Percentiles rank a stretch among this genome's conserved stretches.
These are phyloP conservation scores for Xerocomus minutiporus DNA, from an alignment of 1,284 basidiomycete species.

Conservation along the genomic window DNA sequence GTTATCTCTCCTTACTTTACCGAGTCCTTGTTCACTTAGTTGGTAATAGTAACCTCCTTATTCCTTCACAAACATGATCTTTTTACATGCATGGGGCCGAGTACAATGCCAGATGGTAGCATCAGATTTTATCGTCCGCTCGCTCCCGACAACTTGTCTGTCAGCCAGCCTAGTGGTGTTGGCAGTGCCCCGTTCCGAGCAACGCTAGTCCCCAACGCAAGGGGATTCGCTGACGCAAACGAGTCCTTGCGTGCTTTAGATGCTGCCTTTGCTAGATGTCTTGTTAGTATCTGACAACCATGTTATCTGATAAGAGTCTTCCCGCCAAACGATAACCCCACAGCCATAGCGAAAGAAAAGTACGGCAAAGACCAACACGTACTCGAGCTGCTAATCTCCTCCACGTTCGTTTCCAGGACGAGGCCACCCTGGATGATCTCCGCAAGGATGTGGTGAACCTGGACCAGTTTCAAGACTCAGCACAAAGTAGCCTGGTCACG, in stretches of 20 bases:
- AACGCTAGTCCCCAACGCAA: constrained; percentile 57
- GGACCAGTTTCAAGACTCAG: constrained; percentile 8
- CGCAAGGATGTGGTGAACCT: constrained; percentile 89
- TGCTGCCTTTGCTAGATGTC: constrained; percentile 54
- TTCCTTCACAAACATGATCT: neutral
- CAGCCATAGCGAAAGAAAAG: neutral
- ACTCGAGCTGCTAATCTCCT: constrained; percentile 81
- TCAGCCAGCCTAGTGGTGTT: constrained; percentile 75
- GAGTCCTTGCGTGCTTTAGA: constrained; percentile 70
- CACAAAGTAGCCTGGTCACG: neutral
- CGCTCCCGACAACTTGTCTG: constrained; percentile 65
- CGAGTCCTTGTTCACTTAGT: neutral
- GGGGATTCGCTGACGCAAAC: constrained; percentile 69
- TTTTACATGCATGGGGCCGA: neutral
- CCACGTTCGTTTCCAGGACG: constrained; percentile 96
- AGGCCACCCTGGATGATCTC: constrained; percentile 97
- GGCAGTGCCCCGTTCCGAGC: constrained; percentile 58
- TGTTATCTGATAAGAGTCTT: neutral
- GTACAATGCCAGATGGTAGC: constrained; percentile 2
- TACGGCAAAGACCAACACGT: constrained; percentile 41
- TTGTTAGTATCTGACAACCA: constrained; percentile 13
- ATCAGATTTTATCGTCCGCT: constrained; percentile 20
- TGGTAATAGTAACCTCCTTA: neutral
- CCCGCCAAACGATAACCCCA: neutral
- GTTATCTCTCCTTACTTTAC: neutral